phyloP scores from a whole-genome alignment of 164 flowering plant genomes.

The Magnolia changhungtana region DNA sequence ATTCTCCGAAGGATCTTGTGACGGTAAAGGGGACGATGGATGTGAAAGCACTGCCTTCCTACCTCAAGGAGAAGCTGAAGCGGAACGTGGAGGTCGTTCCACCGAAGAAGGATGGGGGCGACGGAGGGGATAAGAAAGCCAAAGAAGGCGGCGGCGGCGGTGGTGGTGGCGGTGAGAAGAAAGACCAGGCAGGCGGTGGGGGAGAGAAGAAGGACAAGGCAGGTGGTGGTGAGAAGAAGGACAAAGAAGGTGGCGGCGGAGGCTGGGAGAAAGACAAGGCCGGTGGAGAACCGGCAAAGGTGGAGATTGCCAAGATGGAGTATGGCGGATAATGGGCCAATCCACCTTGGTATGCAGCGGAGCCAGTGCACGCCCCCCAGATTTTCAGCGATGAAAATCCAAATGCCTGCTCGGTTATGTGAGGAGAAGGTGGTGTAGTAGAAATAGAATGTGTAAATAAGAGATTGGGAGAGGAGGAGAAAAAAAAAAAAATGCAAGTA shows the following conservation, averaged over 20 bases:
- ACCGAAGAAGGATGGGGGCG: slow-evolving; percentile 40
- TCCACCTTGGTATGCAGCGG: neutral
- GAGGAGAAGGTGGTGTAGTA: neutral
- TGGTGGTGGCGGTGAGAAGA: neutral
- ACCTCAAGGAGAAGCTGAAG: slow-evolving; percentile 54
- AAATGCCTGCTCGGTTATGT: slow-evolving; percentile 25
- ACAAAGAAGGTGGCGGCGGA: slow-evolving; percentile 7
- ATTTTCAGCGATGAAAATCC: slow-evolving; percentile 30
- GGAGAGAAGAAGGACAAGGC: slow-evolving; percentile 7
- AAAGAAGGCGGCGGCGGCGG: slow-evolving; percentile 7
- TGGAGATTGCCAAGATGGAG: slow-evolving; percentile 23
- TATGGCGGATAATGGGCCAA: neutral
- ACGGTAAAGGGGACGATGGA: slow-evolving; percentile 79
- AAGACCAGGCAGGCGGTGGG: slow-evolving; percentile 3
- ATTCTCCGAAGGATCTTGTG: slow-evolving; percentile 52
- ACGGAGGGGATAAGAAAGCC: slow-evolving; percentile 9
- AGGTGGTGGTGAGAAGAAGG: slow-evolving; percentile 17
- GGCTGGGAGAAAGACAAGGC: slow-evolving; percentile 6
- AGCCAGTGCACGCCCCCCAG: slow-evolving; percentile 22
- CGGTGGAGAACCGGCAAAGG: slow-evolving; percentile 9
- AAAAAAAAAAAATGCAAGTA: neutral
- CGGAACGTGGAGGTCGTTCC: slow-evolving; percentile 62
- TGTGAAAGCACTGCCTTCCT: slow-evolving; percentile 36
- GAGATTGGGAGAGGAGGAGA: neutral
- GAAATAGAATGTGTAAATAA: slow-evolving; percentile 6